Evolutionary conservation across 2,329 filamentous ascomycete genomes (phyloP).

Genomic region (Thielaviopsis musarum): DNA sequence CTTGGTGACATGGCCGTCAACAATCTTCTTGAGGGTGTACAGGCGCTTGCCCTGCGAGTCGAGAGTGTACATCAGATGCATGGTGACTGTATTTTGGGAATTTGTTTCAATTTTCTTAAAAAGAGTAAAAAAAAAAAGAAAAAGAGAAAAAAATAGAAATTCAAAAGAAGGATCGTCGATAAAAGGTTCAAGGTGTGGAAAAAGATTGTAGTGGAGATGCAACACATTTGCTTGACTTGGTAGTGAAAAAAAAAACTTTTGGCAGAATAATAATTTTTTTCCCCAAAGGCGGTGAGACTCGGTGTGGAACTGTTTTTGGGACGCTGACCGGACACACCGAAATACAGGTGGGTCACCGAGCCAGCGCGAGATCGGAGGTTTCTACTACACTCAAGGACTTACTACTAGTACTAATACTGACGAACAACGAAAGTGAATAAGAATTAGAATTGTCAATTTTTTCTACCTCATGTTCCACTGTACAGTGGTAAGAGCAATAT

Average conservation of each 20-base stretch:
- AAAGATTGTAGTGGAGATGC: slow-evolving; percentile 10
- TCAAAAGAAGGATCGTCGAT: neutral
- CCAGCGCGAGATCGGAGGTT: neutral
- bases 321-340: neutral
- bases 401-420: too few species aligned
- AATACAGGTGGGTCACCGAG: neutral
- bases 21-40: slow-evolving; percentile 91
- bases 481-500: neutral
- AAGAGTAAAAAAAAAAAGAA: neutral
- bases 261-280: slow-evolving; percentile 10
- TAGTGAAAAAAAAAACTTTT: slow-evolving; percentile 3
- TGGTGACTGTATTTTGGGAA: slow-evolving; percentile 17
- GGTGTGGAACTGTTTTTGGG: neutral
- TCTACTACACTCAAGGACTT: neutral
- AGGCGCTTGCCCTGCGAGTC: slow-evolving; percentile 68
- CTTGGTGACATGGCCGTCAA: slow-evolving; percentile 74
- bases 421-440: neutral
- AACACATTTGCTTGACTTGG: slow-evolving; percentile 5
- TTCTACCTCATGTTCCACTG: too few species aligned
- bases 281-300: slow-evolving; percentile 6
- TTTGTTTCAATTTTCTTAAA: neutral
- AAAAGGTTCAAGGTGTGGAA: neutral
- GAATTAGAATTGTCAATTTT: neutral
- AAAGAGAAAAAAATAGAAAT: neutral
- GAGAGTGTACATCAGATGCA: slow-evolving; percentile 69